These are phyloP conservation scores for Suillus tomentosus DNA, from an alignment of 768 basidiomycete genomes.

Conservation along the genomic window DNA sequence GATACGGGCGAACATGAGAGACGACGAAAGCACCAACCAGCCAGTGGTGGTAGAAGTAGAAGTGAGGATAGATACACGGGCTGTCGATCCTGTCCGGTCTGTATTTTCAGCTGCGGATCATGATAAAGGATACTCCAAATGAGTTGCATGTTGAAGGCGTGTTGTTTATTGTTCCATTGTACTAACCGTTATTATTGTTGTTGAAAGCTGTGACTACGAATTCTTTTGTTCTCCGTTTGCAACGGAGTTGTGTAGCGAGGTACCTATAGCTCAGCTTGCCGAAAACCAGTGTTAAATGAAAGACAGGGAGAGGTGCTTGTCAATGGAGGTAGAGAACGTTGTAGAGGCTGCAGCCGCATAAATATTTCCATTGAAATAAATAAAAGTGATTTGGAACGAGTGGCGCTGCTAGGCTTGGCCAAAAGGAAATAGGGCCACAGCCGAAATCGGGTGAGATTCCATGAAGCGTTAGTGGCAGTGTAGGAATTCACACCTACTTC, in stretches of 20 bases:
- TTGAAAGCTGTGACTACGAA: slow-evolving; percentile 26
- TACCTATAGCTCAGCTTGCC: background rate
- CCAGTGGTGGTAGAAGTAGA: slow-evolving; percentile 12
- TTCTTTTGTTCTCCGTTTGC: slow-evolving; percentile 22
- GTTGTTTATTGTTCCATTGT: slow-evolving; percentile 32
- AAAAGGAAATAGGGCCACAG: background rate
- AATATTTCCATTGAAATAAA: slow-evolving; percentile 3
- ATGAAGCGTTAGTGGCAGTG: background rate
- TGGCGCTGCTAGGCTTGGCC: background rate
- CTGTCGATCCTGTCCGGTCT: slow-evolving; percentile 23
- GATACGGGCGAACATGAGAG: slow-evolving; percentile 65
- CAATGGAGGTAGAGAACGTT: background rate
- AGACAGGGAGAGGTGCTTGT: background rate
- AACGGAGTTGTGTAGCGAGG: background rate
- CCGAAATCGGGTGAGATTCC: background rate
- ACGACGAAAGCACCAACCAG: slow-evolving; percentile 22
- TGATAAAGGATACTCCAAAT: slow-evolving; percentile 27
- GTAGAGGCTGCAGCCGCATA: background rate
- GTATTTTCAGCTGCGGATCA: slow-evolving; percentile 10
- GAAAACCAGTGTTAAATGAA: background rate
- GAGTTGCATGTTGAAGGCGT: slow-evolving; percentile 30
- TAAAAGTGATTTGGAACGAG: background rate
- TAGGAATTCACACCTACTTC: background rate
- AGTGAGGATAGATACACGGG: slow-evolving; percentile 28
- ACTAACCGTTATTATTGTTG: slow-evolving; percentile 35